Conservation (phyloP, 2,329 filamentous ascomycete species). For the Hymenoscyphus linearis region DNA sequence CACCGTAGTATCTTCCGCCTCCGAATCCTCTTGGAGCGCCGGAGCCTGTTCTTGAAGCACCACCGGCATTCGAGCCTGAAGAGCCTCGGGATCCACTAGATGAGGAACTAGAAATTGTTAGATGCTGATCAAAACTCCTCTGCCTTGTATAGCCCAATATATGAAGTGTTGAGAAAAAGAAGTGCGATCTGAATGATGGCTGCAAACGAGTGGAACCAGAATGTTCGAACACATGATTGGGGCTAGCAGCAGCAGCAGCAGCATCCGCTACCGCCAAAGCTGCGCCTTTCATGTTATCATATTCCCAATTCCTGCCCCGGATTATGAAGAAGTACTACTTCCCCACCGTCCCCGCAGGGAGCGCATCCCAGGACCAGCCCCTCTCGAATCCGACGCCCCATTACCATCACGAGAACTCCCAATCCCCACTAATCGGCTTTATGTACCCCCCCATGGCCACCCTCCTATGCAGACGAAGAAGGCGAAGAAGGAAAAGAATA, state of each 20-base stretch:
- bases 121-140: not conserved
- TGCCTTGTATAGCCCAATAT: not conserved
- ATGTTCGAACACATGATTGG: not conserved
- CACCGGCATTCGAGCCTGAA: slow-evolving; percentile 37
- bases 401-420: slow-evolving; percentile 31
- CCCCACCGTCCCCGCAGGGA: not conserved
- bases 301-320: not conserved
- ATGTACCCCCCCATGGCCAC: not conserved
- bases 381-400: not conserved
- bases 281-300: not conserved
- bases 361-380: not conserved
- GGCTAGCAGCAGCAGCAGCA: not conserved
- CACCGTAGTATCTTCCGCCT: slow-evolving; percentile 60
- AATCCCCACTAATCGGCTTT: slow-evolving; percentile 40
- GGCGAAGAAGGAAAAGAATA: not conserved
- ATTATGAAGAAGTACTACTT: not conserved
- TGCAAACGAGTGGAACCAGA: not conserved
- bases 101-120: slow-evolving; percentile 4
- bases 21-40: slow-evolving; percentile 54
- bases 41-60: slow-evolving; percentile 50
- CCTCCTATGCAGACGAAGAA: not conserved
- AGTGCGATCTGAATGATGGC: not conserved
- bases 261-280: not conserved
- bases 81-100: slow-evolving; percentile 21
- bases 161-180: not conserved